Percentiles rank a stretch among this genome's conserved stretches.
phyloP scores from a whole-genome alignment of 2,329 filamentous ascomycete species.

The Eutypella sp. region DNA sequence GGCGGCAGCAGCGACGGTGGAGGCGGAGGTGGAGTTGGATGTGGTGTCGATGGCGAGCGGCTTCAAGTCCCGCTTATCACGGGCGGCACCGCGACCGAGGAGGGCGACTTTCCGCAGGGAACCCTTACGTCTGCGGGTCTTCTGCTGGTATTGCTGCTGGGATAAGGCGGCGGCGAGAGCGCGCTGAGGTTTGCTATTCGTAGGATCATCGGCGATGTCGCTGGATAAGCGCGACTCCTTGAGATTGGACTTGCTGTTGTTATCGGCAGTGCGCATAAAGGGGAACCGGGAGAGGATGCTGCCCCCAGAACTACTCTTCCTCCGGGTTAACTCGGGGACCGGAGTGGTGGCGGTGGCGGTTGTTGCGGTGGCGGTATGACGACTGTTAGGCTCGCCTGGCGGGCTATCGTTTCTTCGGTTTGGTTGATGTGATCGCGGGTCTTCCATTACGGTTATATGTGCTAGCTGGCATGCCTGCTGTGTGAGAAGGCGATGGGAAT shows the following conservation, averaged over 20 bases:
- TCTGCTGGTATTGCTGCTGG: slow-evolving; percentile 41
- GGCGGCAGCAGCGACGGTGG: slow-evolving; percentile 7
- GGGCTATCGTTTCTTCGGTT: neutral
- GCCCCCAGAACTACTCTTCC: slow-evolving; percentile 53
- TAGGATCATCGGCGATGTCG: slow-evolving; percentile 15
- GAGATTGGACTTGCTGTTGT: slow-evolving; percentile 23
- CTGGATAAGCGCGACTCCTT: slow-evolving; percentile 21
- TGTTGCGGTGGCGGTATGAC: slow-evolving; percentile 24
- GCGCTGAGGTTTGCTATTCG: slow-evolving; percentile 18
- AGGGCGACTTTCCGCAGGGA: slow-evolving; percentile 85
- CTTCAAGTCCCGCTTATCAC: slow-evolving; percentile 51
- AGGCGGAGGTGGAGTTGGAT: slow-evolving; percentile 5
- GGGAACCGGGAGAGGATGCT: slow-evolving; percentile 65
- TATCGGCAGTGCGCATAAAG: slow-evolving; percentile 51
- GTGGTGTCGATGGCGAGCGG: slow-evolving; percentile 38
- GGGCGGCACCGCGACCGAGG: slow-evolving; percentile 66
- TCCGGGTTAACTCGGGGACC: slow-evolving; percentile 31
- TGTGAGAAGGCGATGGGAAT: neutral
- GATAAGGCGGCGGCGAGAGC: slow-evolving; percentile 27
- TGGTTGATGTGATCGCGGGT: neutral
- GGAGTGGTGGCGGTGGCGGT: slow-evolving; percentile 19
- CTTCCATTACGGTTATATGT: neutral
- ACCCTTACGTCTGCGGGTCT: slow-evolving; percentile 68
- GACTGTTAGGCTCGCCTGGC: slow-evolving; percentile 18
- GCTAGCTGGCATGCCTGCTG: neutral